Percentiles rank a stretch among this genome's conserved stretches.
phyloP scores from a whole-genome alignment of 1,284 basidiomycete genomes.

The Cryptococcus wingfieldii region DNA sequence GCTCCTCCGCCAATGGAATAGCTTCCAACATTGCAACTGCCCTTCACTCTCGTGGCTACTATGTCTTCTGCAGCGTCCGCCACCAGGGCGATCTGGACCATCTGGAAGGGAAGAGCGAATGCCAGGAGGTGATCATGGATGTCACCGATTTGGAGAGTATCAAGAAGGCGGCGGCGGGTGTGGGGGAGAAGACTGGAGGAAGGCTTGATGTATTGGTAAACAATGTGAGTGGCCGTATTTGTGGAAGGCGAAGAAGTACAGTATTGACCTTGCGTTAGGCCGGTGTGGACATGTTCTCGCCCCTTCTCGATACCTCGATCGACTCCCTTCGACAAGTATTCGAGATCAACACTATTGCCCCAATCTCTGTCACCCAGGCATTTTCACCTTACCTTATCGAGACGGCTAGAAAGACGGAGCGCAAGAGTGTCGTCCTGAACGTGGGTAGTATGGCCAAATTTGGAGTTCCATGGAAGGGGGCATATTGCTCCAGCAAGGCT shows the following conservation, averaged over 20 bases:
- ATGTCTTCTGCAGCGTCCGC: constrained; percentile 19
- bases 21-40: constrained; percentile 11
- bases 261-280: neutral
- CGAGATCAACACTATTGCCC: constrained; percentile 24
- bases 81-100: constrained; percentile 7
- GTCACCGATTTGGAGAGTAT: constrained; percentile 8
- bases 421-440: constrained; percentile 16
- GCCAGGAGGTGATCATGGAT: constrained; percentile 4
- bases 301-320: constrained; percentile 9
- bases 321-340: constrained; percentile 10
- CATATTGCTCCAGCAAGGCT: constrained; percentile 13
- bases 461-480: constrained; percentile 14
- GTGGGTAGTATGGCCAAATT: constrained; percentile 13
- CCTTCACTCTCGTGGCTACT: constrained; percentile 8
- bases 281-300: neutral
- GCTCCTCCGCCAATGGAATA: constrained; percentile 17
- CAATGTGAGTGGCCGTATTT: constrained; percentile 6
- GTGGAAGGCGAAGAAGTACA: neutral
- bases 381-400: constrained; percentile 5
- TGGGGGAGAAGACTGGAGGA: constrained; percentile 3
- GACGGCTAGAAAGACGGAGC: neutral
- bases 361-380: constrained; percentile 17
- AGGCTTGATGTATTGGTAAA: constrained; percentile 16
- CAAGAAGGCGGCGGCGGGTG: neutral
- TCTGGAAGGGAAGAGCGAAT: constrained; percentile 13